These are phyloP conservation scores for Spatholobus suberectus DNA, from an alignment of 306 rosid species.

Conservation along the genomic window DNA sequence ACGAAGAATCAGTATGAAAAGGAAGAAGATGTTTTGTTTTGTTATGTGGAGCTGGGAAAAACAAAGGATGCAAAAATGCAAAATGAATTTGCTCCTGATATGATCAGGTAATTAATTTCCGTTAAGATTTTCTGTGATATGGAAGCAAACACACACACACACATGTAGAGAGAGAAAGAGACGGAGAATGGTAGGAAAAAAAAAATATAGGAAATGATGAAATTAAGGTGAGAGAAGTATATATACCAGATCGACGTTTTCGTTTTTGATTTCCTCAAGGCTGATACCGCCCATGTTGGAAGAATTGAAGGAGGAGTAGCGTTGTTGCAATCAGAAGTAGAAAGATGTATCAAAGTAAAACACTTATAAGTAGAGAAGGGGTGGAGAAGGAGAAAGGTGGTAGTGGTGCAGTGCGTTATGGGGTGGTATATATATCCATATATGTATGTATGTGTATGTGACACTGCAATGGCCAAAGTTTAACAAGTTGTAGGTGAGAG, in stretches of 20 bases:
- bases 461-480: neutral
- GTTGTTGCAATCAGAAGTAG: neutral
- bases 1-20: neutral
- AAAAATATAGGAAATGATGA: too few relatives aligned
- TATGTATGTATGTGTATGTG: neutral
- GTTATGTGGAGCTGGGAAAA: too few relatives aligned
- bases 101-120: too few relatives aligned
- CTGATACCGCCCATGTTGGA: slow-evolving; percentile 69
- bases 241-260: slow-evolving; percentile 86
- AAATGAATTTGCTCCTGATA: too few relatives aligned
- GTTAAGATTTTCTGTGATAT: too few relatives aligned
- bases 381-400: neutral
- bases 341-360: too few relatives aligned
- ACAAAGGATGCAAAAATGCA: too few relatives aligned
- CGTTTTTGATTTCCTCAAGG: slow-evolving; percentile 92
- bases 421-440: neutral
- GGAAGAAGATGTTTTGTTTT: neutral
- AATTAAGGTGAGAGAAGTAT: neutral
- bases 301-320: neutral
- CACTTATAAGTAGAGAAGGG: neutral
- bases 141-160: too few relatives aligned
- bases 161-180: neutral
- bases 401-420: neutral
- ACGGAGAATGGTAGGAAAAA: too few relatives aligned
- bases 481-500: neutral